Percentiles rank a stretch among this genome's conserved stretches.
These are phyloP conservation scores for Corylus americana DNA, from an alignment of 306 rosid genomes.

Conservation along the genomic window DNA sequence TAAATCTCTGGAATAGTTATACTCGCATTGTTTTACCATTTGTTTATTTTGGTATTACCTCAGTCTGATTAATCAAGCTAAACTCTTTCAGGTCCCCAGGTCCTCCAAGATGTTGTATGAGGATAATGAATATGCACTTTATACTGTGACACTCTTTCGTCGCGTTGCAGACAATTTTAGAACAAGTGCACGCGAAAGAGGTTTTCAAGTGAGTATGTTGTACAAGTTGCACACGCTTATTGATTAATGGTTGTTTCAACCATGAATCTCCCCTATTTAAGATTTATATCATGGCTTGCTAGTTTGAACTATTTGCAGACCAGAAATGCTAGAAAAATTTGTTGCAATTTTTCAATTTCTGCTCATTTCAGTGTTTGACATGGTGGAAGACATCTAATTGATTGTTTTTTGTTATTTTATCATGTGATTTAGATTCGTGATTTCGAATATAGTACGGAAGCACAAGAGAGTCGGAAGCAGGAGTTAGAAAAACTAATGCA, in stretches of 20 bases:
- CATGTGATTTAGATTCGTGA: conserved; percentile 72
- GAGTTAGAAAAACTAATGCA: conserved; percentile 76
- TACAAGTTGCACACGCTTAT: conserved; percentile 17
- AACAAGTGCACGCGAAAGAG: conserved; percentile 81
- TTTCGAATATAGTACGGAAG: conserved; percentile 77
- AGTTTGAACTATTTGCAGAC: conserved; percentile 7
- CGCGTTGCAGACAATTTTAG: conserved; percentile 89
- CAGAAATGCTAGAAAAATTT: conserved; percentile 19
- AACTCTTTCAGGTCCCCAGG: conserved; percentile 82
- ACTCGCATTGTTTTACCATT: background rate
- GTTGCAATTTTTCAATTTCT: background rate
- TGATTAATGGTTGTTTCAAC: conserved; percentile 15
- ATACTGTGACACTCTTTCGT: conserved; percentile 77
- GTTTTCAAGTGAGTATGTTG: conserved; percentile 72
- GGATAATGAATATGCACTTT: conserved; percentile 93
- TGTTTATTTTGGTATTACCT: conserved; percentile 23
- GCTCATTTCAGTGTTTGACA: conserved; percentile 7
- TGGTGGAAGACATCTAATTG: conserved; percentile 21
- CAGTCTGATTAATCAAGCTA: conserved; percentile 35
- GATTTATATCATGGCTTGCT: background rate
- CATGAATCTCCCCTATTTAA: background rate
- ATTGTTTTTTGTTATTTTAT: conserved; percentile 28
- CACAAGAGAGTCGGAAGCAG: conserved; percentile 72
- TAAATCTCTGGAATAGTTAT: conserved; percentile 27
- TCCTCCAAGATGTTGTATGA: conserved; percentile 82